Base-by-base conservation (phyloP, 169 alveolate species). In the Cryptosporidium viatorum region DNA sequence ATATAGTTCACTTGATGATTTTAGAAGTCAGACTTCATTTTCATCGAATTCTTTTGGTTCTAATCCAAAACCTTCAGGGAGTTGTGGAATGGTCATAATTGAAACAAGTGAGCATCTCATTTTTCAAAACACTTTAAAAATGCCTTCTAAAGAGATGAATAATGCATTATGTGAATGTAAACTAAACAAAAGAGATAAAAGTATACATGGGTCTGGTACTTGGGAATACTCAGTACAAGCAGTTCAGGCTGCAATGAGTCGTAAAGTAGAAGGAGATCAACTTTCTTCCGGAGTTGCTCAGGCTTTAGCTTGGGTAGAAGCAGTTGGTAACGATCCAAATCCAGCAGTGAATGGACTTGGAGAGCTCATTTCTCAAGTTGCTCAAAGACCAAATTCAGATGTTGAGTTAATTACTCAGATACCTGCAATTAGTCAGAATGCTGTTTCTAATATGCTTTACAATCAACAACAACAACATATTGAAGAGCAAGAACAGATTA, bases 161-260 rank as follows among this genome's bases (percentile, higher is more conserved):
- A 84, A 91, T 58, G 94, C 94, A 14, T 50, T 91, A 2, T 91
- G 94, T 69, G 93, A 91, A 21, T 91, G 94, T 26, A 80, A 80
- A 39, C 65, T 80, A 5, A 80, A 80, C 29, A 80, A 80, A 31
- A 80, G 89, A 41, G 89, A 80, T 21, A 80, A 62, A 18, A 80
- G 89, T 31, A 80, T 80, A 23, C 89, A 80, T 65, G 89, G 89
- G 2, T 80, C 89, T 14, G 89, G 89, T 48, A 80, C 89, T 26
- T 80, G 89, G 89, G 89, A 80, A 43, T 80, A 80, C 55, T 80
- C 89, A 16, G 89, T 80, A 43, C 89, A 80, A 80, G 89, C 89
- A 14, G 89, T 80, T 9, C 89, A 80, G 33, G 75, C 89, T 21
- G 89, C 89, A 37, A 41, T 80, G 75, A 80, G 70, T 12, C 71